These are phyloP conservation scores for Syncephalastrum contaminatum DNA, from an alignment of 371 early-diverging fungal species.

Conservation along the genomic window DNA sequence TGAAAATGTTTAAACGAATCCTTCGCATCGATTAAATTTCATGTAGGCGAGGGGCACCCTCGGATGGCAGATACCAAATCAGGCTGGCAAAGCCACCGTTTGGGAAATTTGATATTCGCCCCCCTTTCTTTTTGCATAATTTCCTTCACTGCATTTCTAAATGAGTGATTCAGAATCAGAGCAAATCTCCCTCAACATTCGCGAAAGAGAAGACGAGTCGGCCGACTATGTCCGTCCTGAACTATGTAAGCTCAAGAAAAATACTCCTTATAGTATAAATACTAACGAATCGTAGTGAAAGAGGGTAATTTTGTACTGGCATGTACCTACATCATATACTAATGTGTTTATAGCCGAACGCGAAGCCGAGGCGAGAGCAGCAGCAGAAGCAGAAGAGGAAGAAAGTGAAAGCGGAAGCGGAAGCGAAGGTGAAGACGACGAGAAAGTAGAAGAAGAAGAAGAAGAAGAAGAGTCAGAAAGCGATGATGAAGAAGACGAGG, in stretches of 20 bases:
- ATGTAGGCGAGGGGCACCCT: too few relatives aligned
- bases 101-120: too few relatives aligned
- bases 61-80: too few relatives aligned
- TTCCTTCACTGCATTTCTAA: too few relatives aligned
- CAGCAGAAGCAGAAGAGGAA: slow-evolving; percentile 37
- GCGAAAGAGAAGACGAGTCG: slow-evolving; percentile 12
- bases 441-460: slow-evolving; percentile 31
- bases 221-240: slow-evolving; percentile 16
- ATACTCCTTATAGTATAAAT: too few relatives aligned
- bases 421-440: slow-evolving; percentile 72
- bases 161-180: slow-evolving; percentile 6
- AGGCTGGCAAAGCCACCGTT: too few relatives aligned
- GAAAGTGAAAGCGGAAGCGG: slow-evolving; percentile 67
- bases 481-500: slow-evolving; percentile 87
- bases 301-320: too few relatives aligned
- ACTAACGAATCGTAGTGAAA: background rate
- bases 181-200: slow-evolving; percentile 9
- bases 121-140: too few relatives aligned
- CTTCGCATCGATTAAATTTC: too few relatives aligned
- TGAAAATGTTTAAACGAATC: too few relatives aligned
- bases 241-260: slow-evolving; percentile 9
- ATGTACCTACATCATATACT: too few relatives aligned
- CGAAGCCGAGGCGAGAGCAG: slow-evolving; percentile 6
- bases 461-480: slow-evolving; percentile 41
- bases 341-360: background rate